A percentile compares a stretch with the other conserved stretches of the same genome.
Conservation (phyloP, 2,329 filamentous ascomycete species). For the Xylaria sp. region DNA sequence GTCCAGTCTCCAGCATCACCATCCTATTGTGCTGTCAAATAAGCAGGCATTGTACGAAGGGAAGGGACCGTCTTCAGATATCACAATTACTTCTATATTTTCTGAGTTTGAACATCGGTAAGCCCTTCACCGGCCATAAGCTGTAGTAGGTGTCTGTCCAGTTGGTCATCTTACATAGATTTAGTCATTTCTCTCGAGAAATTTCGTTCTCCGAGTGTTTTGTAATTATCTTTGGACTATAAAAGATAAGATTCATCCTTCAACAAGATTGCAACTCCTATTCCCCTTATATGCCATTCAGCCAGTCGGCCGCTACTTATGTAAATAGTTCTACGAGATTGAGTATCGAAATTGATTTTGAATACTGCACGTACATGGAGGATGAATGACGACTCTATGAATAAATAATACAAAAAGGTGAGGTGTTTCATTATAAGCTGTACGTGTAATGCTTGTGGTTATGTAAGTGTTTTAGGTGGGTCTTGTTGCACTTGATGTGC, state of each 20-base stretch:
- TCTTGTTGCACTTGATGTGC: background rate
- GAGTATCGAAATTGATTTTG: background rate
- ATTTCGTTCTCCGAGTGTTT: background rate
- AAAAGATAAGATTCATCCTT: background rate
- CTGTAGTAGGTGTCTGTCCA: background rate
- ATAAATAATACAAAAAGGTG: background rate
- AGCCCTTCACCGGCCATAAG: background rate
- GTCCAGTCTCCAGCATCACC: background rate
- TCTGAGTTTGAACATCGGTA: background rate
- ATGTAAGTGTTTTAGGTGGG: background rate
- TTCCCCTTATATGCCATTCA: background rate
- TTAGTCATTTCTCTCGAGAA: background rate
- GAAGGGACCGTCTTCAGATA: background rate
- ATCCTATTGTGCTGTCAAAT: background rate
- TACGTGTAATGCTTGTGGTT: too few relatives aligned
- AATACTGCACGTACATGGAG: background rate
- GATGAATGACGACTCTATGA: background rate
- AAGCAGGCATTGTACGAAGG: background rate
- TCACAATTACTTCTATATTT: background rate
- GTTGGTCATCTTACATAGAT: background rate
- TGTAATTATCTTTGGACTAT: background rate
- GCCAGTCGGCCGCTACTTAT: background rate
- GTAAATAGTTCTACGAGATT: background rate
- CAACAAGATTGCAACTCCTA: background rate
- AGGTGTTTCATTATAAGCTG: too few relatives aligned